phyloP scores from a whole-genome alignment of 305 asterid genomes.

The Fraxinus xanthoxyloides region DNA sequence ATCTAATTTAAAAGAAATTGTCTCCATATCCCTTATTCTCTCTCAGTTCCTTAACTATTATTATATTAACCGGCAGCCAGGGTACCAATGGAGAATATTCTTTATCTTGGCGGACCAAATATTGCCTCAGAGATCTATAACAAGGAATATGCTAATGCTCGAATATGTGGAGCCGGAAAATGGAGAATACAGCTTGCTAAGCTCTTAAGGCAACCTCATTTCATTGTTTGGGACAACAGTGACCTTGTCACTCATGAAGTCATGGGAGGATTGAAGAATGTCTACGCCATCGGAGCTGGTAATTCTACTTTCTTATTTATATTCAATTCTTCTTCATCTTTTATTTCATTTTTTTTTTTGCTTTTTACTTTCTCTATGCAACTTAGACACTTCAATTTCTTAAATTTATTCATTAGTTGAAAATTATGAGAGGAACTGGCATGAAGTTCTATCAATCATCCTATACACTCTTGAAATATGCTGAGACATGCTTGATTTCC shows the following conservation, averaged over 20 bases:
- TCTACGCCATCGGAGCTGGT: slow-evolving; percentile 95
- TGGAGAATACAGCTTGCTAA: slow-evolving; percentile 74
- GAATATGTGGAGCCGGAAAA: slow-evolving; percentile 72
- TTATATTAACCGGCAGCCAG: slow-evolving; percentile 48
- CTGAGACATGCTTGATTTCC: background rate
- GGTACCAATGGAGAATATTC: slow-evolving; percentile 67
- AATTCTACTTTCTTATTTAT: slow-evolving; percentile 12
- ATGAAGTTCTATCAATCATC: background rate
- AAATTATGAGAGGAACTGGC: background rate
- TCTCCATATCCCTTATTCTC: background rate
- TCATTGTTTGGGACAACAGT: slow-evolving; percentile 83
- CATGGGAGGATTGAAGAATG: slow-evolving; percentile 92
- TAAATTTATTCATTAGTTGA: background rate
- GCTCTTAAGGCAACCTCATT: slow-evolving; percentile 77
- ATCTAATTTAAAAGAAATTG: background rate
- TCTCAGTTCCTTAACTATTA: slow-evolving; percentile 3
- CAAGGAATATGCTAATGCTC: slow-evolving; percentile 82
- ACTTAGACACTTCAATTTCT: background rate
- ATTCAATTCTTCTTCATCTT: background rate
- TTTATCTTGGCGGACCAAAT: slow-evolving; percentile 88
- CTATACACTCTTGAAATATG: background rate
- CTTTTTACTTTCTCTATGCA: background rate
- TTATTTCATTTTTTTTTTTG: background rate
- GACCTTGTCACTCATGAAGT: slow-evolving; percentile 88
- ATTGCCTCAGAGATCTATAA: slow-evolving; percentile 88